A percentile compares a stretch with the other conserved stretches of the same genome.
Conservation (phyloP, 2,329 filamentous ascomycete species). For the Hortaea sp. region DNA sequence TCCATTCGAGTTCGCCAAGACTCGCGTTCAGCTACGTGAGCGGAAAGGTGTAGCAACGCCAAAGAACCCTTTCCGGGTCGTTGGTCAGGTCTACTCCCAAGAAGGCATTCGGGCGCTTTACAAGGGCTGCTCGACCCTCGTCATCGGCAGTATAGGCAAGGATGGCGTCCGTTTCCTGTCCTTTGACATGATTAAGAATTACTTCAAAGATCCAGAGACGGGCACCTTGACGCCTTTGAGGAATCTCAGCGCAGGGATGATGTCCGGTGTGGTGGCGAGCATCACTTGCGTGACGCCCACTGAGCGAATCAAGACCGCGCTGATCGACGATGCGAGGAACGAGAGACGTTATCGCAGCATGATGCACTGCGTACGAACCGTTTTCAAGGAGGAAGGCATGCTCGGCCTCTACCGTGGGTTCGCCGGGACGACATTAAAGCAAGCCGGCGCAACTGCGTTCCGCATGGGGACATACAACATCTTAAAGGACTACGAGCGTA, state of each 20-base stretch:
- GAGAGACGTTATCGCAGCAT: conserved; percentile 41
- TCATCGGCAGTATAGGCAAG: conserved; percentile 53
- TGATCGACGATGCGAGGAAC: conserved; percentile 51
- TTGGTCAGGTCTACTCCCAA: conserved; percentile 43
- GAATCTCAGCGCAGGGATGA: conserved; percentile 55
- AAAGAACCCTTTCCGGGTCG: conserved; percentile 49
- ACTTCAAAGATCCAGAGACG: conserved; percentile 44
- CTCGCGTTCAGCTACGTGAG: conserved; percentile 47
- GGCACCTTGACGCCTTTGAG: conserved; percentile 46
- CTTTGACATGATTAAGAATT: conserved; percentile 55
- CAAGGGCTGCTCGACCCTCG: conserved; percentile 52
- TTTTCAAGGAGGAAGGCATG: conserved; percentile 45
- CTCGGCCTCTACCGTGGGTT: conserved; percentile 48
- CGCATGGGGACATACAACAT: conserved; percentile 54
- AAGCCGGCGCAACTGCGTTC: conserved; percentile 51
- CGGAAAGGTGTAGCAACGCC: conserved; percentile 36
- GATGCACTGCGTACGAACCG: conserved; percentile 39
- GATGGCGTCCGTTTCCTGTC: conserved; percentile 57
- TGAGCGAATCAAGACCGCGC: conserved; percentile 57
- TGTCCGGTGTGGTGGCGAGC: conserved; percentile 51
- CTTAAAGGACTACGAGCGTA: conserved; percentile 48
- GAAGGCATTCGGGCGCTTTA: conserved; percentile 52
- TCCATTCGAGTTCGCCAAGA: conserved; percentile 60
- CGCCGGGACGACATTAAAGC: conserved; percentile 51
- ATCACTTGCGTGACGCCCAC: conserved; percentile 58